Percentiles rank a stretch among this genome's conserved stretches.
Evolutionary conservation across 441 rosid species (phyloP).

Genomic region (Adansonia gregorii): DNA sequence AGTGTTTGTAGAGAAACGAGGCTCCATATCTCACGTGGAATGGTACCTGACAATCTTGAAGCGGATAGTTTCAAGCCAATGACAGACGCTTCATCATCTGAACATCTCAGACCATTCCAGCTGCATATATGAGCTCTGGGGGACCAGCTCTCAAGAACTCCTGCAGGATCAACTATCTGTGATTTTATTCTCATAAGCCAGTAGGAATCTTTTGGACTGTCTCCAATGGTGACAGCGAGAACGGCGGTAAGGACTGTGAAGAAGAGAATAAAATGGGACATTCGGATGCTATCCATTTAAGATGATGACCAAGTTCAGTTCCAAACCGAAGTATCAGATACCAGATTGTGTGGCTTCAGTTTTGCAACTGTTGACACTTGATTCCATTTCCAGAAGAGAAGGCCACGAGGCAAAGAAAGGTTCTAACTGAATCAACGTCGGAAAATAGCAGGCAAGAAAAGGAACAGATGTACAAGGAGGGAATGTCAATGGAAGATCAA

Average conservation of each 20-base stretch:
- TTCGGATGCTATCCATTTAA: slow-evolving; percentile 43
- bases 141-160: slow-evolving; percentile 67
- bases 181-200: slow-evolving; percentile 67
- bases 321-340: slow-evolving; percentile 29
- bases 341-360: slow-evolving; percentile 26
- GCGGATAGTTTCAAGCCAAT: slow-evolving; percentile 62
- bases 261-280: slow-evolving; percentile 38
- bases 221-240: slow-evolving; percentile 35
- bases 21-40: slow-evolving; percentile 50
- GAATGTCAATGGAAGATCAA: slow-evolving; percentile 28
- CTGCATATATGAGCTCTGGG: slow-evolving; percentile 48
- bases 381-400: slow-evolving; percentile 33
- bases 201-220: slow-evolving; percentile 41
- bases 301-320: slow-evolving; percentile 28
- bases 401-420: slow-evolving; percentile 29
- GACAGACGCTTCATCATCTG: slow-evolving; percentile 47
- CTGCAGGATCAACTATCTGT: slow-evolving; percentile 52
- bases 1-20: slow-evolving; percentile 56
- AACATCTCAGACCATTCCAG: slow-evolving; percentile 77
- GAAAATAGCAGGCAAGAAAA: slow-evolving; percentile 16
- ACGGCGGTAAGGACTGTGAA: slow-evolving; percentile 30
- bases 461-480: background rate
- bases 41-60: slow-evolving; percentile 65
- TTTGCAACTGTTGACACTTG: slow-evolving; percentile 9
- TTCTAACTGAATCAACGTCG: slow-evolving; percentile 18